Evolutionary conservation across 1,284 basidiomycete genomes (phyloP).

Genomic region (Ceratobasidium sp.): DNA sequence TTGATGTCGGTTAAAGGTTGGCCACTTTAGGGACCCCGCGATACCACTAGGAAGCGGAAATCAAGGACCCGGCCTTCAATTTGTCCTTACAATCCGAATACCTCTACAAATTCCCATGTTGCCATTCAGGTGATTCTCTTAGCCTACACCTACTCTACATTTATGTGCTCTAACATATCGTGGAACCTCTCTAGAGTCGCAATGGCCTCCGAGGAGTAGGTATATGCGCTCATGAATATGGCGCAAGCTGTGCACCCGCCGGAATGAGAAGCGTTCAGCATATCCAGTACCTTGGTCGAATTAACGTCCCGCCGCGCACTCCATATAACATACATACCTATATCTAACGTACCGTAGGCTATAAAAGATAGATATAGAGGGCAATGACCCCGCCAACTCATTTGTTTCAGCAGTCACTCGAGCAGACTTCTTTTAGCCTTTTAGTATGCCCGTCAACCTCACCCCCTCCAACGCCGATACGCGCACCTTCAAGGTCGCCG

Average conservation of each 20-base stretch:
- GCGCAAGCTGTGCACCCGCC: not conserved
- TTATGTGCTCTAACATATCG: not conserved
- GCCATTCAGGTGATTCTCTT: conserved; percentile 15
- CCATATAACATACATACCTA: not conserved
- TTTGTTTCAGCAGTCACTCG: not conserved
- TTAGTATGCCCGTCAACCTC: conserved; percentile 14
- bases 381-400: not conserved
- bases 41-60: conserved; percentile 2
- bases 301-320: not conserved
- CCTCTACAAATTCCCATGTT: not conserved
- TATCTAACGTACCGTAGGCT: not conserved
- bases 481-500: conserved; percentile 31
- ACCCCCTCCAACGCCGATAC: conserved; percentile 33
- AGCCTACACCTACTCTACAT: not conserved
- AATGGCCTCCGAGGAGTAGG: not conserved
- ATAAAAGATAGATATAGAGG: not conserved
- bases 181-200: not conserved
- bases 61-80: not conserved
- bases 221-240: not conserved
- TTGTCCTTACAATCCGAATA: not conserved
- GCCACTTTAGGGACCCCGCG: not conserved
- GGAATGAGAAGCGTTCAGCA: not conserved
- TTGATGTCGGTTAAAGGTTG: not conserved
- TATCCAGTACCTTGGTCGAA: not conserved
- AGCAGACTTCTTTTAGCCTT: not conserved